Evolutionary conservation across 1,284 basidiomycete genomes (phyloP).

Genomic region (Thelephora terrestris): DNA sequence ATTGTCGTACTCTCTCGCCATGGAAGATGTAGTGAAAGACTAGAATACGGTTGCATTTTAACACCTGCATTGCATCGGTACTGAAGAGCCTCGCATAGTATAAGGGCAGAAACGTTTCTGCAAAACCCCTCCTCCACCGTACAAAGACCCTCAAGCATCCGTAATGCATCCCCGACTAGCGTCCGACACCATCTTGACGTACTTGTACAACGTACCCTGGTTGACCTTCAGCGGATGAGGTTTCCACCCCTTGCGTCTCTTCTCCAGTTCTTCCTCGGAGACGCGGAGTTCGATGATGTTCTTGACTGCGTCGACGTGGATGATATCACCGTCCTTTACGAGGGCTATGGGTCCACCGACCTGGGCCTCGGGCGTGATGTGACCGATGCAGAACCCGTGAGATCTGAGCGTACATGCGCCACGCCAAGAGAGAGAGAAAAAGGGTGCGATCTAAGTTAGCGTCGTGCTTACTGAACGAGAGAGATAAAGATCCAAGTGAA

Average conservation of each 20-base stretch:
- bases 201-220: conserved; percentile 84
- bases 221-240: conserved; percentile 80
- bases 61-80: background rate
- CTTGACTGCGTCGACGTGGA: conserved; percentile 76
- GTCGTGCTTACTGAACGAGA: background rate
- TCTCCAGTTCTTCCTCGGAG: conserved; percentile 58
- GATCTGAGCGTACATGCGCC: conserved; percentile 38
- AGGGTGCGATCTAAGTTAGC: background rate
- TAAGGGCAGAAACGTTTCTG: too few relatives aligned
- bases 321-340: conserved; percentile 79
- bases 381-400: conserved; percentile 87
- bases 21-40: too few relatives aligned
- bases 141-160: conserved; percentile 42
- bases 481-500: too few relatives aligned
- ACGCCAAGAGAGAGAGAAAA: background rate
- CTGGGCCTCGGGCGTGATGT: conserved; percentile 86
- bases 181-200: conserved; percentile 76
- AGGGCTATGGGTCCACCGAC: conserved; percentile 88
- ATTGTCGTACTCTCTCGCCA: background rate
- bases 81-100: background rate
- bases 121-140: too few relatives aligned
- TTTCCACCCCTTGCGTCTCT: conserved; percentile 59
- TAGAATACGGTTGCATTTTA: too few relatives aligned
- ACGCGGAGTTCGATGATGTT: conserved; percentile 76
- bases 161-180: conserved; percentile 86